Evolutionary conservation across 2,329 filamentous ascomycete species (phyloP).

Genomic region (Neofusicoccum parvum): DNA sequence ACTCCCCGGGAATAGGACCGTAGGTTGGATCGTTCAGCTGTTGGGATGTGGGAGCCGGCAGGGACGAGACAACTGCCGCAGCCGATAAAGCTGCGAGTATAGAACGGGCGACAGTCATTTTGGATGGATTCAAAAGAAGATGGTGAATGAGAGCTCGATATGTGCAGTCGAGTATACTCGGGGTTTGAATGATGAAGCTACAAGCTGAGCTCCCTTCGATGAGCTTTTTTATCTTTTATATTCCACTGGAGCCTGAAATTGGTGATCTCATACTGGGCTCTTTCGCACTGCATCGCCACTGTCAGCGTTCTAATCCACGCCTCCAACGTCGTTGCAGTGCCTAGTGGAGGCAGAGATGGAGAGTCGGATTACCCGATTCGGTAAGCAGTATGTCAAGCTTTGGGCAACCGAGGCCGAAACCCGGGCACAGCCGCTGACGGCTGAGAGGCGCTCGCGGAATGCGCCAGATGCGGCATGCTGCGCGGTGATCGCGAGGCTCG

Average conservation of each 20-base stretch:
- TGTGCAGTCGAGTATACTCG: too few relatives aligned
- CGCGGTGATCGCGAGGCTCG: background rate
- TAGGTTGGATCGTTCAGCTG: conserved; percentile 28
- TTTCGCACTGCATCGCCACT: background rate
- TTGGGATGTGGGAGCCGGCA: background rate
- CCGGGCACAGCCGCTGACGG: conserved; percentile 7
- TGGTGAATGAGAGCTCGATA: too few relatives aligned
- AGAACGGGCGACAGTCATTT: background rate
- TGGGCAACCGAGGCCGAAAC: background rate
- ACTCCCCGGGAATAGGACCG: conserved; percentile 39
- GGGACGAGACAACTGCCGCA: background rate
- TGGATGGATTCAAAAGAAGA: background rate
- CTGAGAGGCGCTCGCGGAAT: background rate
- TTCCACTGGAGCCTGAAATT: too few relatives aligned
- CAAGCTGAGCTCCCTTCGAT: background rate
- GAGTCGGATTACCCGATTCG: background rate
- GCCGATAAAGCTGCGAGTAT: background rate
- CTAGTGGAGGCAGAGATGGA: background rate
- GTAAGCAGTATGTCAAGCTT: background rate
- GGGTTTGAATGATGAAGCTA: background rate
- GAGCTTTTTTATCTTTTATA: background rate
- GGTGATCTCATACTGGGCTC: too few relatives aligned
- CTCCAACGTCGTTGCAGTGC: background rate
- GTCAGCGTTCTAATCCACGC: too few relatives aligned
- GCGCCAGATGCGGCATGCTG: background rate